These are phyloP conservation scores for Kodamaea derodonti DNA, from an alignment of 1,139 yeast species.

Conservation along the genomic window DNA sequence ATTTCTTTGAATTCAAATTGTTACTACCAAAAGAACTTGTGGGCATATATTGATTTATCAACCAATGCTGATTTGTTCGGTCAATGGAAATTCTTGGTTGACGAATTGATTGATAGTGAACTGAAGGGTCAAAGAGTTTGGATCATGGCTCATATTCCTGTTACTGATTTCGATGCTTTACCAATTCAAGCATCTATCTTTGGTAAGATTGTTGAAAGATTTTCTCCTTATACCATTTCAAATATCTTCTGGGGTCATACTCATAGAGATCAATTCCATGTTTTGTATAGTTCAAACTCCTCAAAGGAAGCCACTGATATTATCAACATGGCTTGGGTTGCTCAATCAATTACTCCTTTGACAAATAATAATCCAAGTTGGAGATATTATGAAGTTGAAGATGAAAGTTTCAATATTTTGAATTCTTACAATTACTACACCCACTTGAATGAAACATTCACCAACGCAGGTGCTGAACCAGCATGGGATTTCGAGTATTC, in stretches of 20 bases:
- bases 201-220: constrained; percentile 57
- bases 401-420: constrained; percentile 57
- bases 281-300: constrained; percentile 45
- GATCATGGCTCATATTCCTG: constrained; percentile 69
- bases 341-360: constrained; percentile 64
- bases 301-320: constrained; percentile 40
- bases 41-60: constrained; percentile 54
- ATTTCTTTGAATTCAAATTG: constrained; percentile 65
- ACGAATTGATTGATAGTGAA: constrained; percentile 60
- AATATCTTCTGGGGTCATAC: constrained; percentile 71
- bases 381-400: constrained; percentile 69
- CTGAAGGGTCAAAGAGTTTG: constrained; percentile 57
- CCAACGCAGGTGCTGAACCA: constrained; percentile 48
- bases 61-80: constrained; percentile 62
- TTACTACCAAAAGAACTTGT: constrained; percentile 62
- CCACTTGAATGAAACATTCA: constrained; percentile 48
- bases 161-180: constrained; percentile 50
- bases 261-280: constrained; percentile 63
- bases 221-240: constrained; percentile 67
- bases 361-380: constrained; percentile 59
- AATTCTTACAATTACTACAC: constrained; percentile 58
- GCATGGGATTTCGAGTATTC: constrained; percentile 53
- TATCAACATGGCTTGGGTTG: constrained; percentile 59
- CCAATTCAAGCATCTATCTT: constrained; percentile 61
- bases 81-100: constrained; percentile 56